A percentile compares a stretch with the other conserved stretches of the same genome.
Evolutionary conservation across 2,329 filamentous ascomycete species (phyloP).

Genomic region (Aspergillus pseudotamarii): DNA sequence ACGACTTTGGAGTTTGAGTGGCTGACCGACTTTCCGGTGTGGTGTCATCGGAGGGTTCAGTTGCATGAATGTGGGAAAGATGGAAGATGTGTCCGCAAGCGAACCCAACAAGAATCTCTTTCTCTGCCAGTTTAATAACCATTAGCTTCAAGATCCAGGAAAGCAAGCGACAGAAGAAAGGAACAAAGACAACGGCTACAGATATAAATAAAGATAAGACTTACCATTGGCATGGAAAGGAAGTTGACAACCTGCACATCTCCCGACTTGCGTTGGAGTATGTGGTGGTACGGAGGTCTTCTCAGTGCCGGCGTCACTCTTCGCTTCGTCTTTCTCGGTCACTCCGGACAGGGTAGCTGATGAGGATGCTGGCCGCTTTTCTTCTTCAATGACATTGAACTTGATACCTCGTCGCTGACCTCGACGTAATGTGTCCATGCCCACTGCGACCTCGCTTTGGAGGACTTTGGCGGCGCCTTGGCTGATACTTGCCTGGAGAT

Average conservation of each 20-base stretch:
- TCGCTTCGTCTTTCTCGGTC: constrained; percentile 11
- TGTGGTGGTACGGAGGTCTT: constrained; percentile 16
- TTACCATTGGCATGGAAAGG: constrained; percentile 43
- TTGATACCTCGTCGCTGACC: constrained; percentile 86
- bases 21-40: constrained; percentile 23
- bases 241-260: constrained; percentile 43
- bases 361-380: constrained; percentile 10
- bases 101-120: constrained; percentile 65
- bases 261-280: constrained; percentile 26
- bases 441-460: constrained; percentile 80
- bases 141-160: not conserved
- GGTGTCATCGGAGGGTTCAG: constrained; percentile 28
- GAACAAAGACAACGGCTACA: not conserved
- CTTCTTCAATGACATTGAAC: constrained; percentile 68
- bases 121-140: constrained; percentile 40
- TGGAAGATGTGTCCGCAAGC: constrained; percentile 72
- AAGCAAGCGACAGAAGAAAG: not conserved
- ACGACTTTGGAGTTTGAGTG: constrained; percentile 26
- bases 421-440: constrained; percentile 76
- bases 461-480: constrained; percentile 86
- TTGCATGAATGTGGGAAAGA: constrained; percentile 59
- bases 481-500: constrained; percentile 91
- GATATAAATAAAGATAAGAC: constrained; percentile 1
- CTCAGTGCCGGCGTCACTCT: constrained; percentile 19
- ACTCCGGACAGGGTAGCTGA: constrained; percentile 1